These are phyloP conservation scores for Fusarium nurragi DNA, from an alignment of 2,329 filamentous ascomycete genomes.

Conservation along the genomic window DNA sequence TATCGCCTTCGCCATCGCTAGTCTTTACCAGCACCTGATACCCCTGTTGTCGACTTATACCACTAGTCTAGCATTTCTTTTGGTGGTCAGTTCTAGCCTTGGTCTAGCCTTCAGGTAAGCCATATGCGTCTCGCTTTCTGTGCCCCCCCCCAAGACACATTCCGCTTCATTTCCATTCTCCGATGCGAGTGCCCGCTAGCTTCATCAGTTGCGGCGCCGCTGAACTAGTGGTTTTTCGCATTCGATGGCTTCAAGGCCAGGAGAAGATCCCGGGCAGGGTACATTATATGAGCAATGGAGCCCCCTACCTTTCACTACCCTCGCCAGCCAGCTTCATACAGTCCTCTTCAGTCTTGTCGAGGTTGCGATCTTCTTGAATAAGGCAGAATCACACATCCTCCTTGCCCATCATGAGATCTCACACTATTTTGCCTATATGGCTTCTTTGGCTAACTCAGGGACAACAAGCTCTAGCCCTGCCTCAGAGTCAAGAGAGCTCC, in stretches of 20 bases:
- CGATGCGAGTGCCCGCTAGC: slow-evolving; percentile 32
- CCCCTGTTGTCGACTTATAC: slow-evolving; percentile 2
- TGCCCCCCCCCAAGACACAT: slow-evolving; percentile 35
- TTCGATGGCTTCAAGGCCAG: slow-evolving; percentile 30
- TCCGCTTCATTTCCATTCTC: slow-evolving; percentile 41
- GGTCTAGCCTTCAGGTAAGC: slow-evolving; percentile 37
- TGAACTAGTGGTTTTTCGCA: slow-evolving; percentile 38
- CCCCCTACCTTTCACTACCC: slow-evolving; percentile 16
- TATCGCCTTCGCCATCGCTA: slow-evolving; percentile 1
- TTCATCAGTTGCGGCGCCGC: slow-evolving; percentile 32
- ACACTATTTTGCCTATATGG: slow-evolving; percentile 39
- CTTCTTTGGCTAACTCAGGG: slow-evolving; percentile 42
- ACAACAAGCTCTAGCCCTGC: slow-evolving; percentile 40
- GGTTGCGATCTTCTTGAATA: slow-evolving; percentile 18
- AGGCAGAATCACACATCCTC: slow-evolving; percentile 1
- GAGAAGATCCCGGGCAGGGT: slow-evolving; percentile 20
- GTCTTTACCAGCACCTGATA: slow-evolving; percentile 11
- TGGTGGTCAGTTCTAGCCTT: slow-evolving; percentile 25
- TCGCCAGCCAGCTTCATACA: slow-evolving; percentile 10
- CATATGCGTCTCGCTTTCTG: slow-evolving; percentile 24
- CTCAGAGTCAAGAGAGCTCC: slow-evolving; percentile 11
- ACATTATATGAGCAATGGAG: slow-evolving; percentile 39
- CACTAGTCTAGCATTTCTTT: slow-evolving; percentile 34
- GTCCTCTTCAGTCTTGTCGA: slow-evolving; percentile 18
- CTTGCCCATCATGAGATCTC: slow-evolving; percentile 39